A percentile compares a stretch with the other conserved stretches of the same genome.
Conservation (phyloP, 306 rosid genomes). For the Lupinus albus region DNA sequence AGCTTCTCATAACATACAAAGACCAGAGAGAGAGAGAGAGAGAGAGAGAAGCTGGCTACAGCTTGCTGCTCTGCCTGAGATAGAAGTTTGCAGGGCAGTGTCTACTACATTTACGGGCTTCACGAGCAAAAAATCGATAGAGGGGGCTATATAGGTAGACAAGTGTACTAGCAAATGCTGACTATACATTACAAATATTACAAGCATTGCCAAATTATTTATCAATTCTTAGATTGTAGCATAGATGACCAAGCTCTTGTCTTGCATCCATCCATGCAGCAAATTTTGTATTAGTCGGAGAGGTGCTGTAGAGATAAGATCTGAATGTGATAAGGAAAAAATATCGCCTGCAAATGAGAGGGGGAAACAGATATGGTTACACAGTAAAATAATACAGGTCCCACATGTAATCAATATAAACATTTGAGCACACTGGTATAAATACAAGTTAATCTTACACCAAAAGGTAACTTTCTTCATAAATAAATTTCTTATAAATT, state of each 20-base stretch:
- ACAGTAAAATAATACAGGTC: conserved; percentile 9
- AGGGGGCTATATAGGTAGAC: background rate
- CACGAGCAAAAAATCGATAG: background rate
- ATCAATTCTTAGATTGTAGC: conserved; percentile 79
- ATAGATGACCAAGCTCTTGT: conserved; percentile 91
- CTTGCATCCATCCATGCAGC: conserved; percentile 80
- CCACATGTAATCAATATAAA: background rate
- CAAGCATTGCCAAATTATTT: conserved; percentile 48
- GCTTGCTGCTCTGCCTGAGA: conserved; percentile 14
- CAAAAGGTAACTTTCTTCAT: background rate
- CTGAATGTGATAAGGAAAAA: conserved; percentile 80
- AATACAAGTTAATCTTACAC: background rate
- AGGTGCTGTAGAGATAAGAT: conserved; percentile 78
- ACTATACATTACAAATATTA: conserved; percentile 47
- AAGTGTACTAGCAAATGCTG: conserved; percentile 35
- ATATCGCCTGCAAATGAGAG: conserved; percentile 67
- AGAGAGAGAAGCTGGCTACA: conserved; percentile 3
- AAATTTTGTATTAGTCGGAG: conserved; percentile 51
- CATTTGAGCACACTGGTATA: background rate
- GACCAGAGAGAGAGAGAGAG: background rate
- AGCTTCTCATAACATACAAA: conserved; percentile 33
- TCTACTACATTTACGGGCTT: conserved; percentile 22
- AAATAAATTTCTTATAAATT: background rate
- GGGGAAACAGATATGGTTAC: conserved; percentile 25
- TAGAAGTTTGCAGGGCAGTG: background rate